Evolutionary conservation across 2,329 filamentous ascomycete species (phyloP).

Genomic region (Diaporthe vexans): DNA sequence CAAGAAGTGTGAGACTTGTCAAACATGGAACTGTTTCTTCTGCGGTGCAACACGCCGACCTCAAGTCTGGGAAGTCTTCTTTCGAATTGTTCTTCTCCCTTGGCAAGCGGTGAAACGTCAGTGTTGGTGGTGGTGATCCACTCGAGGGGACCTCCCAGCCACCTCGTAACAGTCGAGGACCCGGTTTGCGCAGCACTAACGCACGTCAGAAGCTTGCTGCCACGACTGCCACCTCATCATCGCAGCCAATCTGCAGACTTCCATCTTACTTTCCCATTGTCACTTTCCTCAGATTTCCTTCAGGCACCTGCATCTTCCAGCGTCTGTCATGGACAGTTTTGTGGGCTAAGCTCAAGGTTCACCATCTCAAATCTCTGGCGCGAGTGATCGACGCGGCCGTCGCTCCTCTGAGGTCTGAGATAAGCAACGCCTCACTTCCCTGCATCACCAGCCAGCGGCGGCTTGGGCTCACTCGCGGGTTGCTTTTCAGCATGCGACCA

Average conservation of each 20-base stretch:
- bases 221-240: constrained; percentile 29
- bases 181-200: constrained; percentile 17
- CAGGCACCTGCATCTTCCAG: neutral
- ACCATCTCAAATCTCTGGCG: neutral
- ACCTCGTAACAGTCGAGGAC: constrained; percentile 21
- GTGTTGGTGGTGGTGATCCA: constrained; percentile 18
- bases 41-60: neutral
- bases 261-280: neutral
- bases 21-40: neutral
- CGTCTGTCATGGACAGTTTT: neutral
- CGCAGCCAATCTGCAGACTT: constrained; percentile 12
- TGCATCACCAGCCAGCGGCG: neutral
- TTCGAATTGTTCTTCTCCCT: neutral
- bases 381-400: neutral
- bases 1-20: neutral
- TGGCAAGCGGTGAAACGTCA: constrained; percentile 24
- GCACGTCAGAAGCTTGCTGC: constrained; percentile 8
- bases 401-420: neutral
- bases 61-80: neutral
- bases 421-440: neutral
- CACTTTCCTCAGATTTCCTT: neutral
- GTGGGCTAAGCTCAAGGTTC: neutral
- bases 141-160: constrained; percentile 20
- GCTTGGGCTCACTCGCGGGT: neutral
- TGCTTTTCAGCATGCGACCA: constrained; percentile 54